Conservation (phyloP, 2,329 filamentous ascomycete species). For the Botrytis hyacinthi region DNA sequence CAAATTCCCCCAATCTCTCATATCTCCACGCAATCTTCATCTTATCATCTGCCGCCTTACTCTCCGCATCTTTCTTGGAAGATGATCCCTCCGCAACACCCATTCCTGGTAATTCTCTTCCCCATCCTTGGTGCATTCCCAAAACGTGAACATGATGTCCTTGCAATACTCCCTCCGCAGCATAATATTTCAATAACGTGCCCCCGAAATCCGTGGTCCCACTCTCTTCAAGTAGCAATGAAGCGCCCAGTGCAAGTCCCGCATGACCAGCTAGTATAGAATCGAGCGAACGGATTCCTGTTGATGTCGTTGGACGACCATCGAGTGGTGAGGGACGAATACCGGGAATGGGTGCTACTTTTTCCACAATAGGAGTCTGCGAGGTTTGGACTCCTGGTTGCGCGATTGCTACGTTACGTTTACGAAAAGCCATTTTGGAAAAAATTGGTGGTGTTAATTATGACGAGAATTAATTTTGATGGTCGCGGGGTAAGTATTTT, state of each 20-base stretch:
- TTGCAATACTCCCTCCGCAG: conserved; percentile 88
- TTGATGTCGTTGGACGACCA: conserved; percentile 84
- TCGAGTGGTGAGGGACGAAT: conserved; percentile 85
- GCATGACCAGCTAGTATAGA: conserved; percentile 81
- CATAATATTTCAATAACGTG: conserved; percentile 80
- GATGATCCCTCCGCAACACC: conserved; percentile 45
- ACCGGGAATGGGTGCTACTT: conserved; percentile 45
- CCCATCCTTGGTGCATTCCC: conserved; percentile 77
- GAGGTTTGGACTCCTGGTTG: conserved; percentile 26
- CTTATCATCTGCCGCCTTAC: conserved; percentile 56
- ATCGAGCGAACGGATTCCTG: conserved; percentile 83
- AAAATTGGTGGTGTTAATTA: not conserved
- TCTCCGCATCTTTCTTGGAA: conserved; percentile 44
- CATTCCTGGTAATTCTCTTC: conserved; percentile 76
- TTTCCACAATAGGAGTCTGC: conserved; percentile 5
- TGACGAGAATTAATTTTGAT: conserved; percentile 6
- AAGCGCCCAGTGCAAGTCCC: conserved; percentile 78
- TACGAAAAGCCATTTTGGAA: conserved; percentile 62
- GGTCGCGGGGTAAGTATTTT: conserved; percentile 7
- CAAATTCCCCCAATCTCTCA: conserved; percentile 74
- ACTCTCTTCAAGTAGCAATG: conserved; percentile 78
- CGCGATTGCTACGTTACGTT: conserved; percentile 59
- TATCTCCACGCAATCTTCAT: conserved; percentile 99
- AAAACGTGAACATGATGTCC: conserved; percentile 86
- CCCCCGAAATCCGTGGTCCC: conserved; percentile 94